phyloP scores from a whole-genome alignment of 257 asterid genomes.

The Lithospermum erythrorhizon region DNA sequence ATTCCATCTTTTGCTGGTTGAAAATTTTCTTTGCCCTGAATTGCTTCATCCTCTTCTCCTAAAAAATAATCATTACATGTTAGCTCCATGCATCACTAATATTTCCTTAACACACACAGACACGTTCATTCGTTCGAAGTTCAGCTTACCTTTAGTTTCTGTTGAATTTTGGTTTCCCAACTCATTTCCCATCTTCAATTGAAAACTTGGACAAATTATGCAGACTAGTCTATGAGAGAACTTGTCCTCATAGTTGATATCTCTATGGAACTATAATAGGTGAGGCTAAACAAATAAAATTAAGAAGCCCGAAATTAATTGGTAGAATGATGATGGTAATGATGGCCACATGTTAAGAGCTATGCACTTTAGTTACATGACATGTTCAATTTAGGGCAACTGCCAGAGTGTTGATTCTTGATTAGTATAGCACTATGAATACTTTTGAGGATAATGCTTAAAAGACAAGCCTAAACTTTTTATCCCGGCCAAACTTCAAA shows the following conservation, averaged over 20 bases:
- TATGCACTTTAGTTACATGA: conserved; percentile 16
- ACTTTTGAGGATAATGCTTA: conserved; percentile 35
- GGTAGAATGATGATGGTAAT: conserved; percentile 16
- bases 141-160: conserved; percentile 42
- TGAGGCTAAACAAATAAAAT: conserved; percentile 5
- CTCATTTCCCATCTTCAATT: conserved; percentile 26
- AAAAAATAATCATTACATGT: background rate
- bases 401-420: conserved; percentile 46
- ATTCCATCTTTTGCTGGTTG: conserved; percentile 6
- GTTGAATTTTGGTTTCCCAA: conserved; percentile 78
- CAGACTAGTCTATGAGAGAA: background rate
- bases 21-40: conserved; percentile 14
- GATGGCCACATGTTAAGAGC: conserved; percentile 28
- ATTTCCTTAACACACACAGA: background rate
- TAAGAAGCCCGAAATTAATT: conserved; percentile 10
- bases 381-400: conserved; percentile 22
- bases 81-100: background rate
- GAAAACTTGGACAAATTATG: conserved; percentile 22
- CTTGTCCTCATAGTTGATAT: too few species aligned
- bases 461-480: conserved; percentile 25
- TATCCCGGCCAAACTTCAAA: background rate
- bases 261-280: conserved; percentile 9
- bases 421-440: conserved; percentile 20
- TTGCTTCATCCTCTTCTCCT: conserved; percentile 24
- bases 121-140: background rate